Conservation (phyloP, 2,329 filamentous ascomycete genomes). For the Aspergillus sojae region DNA sequence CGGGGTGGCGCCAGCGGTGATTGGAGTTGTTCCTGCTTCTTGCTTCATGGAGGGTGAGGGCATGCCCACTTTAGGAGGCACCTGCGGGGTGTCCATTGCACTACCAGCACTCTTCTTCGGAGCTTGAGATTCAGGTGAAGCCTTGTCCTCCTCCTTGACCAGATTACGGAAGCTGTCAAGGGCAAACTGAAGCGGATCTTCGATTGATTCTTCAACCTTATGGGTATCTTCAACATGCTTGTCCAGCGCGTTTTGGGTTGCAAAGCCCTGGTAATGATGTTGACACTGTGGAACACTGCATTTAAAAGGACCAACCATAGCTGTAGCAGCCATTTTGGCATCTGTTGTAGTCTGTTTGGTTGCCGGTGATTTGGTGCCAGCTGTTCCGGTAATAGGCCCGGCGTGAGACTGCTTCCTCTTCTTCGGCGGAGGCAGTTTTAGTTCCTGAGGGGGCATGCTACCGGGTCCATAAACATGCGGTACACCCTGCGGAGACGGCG, state of each 20-base stretch:
- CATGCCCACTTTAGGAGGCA: slow-evolving; percentile 21
- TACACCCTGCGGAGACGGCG: slow-evolving; percentile 58
- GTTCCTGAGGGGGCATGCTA: slow-evolving; percentile 57
- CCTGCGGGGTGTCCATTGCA: slow-evolving; percentile 15
- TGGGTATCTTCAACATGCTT: slow-evolving; percentile 58
- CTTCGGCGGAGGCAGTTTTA: slow-evolving; percentile 61
- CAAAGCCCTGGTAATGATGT: slow-evolving; percentile 57
- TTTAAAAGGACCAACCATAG: slow-evolving; percentile 52
- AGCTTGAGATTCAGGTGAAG: slow-evolving; percentile 18
- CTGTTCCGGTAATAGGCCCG: slow-evolving; percentile 27
- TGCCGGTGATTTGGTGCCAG: slow-evolving; percentile 33
- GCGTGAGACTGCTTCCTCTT: slow-evolving; percentile 57
- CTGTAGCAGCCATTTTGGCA: slow-evolving; percentile 39
- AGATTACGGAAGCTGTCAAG: slow-evolving; percentile 56
- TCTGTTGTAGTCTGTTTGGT: slow-evolving; percentile 42
- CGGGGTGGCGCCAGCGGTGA: slow-evolving; percentile 31
- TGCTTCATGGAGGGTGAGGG: slow-evolving; percentile 30
- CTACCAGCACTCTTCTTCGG: slow-evolving; percentile 19
- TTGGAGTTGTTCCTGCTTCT: slow-evolving; percentile 32
- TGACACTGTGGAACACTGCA: slow-evolving; percentile 58
- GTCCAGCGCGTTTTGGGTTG: slow-evolving; percentile 56
- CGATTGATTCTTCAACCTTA: slow-evolving; percentile 51
- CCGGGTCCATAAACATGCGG: slow-evolving; percentile 58
- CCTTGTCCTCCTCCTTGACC: slow-evolving; percentile 50
- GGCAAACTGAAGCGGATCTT: slow-evolving; percentile 59